phyloP scores from a whole-genome alignment of 495 filamentous ascomycete species.

The Penicillium flavigenum region DNA sequence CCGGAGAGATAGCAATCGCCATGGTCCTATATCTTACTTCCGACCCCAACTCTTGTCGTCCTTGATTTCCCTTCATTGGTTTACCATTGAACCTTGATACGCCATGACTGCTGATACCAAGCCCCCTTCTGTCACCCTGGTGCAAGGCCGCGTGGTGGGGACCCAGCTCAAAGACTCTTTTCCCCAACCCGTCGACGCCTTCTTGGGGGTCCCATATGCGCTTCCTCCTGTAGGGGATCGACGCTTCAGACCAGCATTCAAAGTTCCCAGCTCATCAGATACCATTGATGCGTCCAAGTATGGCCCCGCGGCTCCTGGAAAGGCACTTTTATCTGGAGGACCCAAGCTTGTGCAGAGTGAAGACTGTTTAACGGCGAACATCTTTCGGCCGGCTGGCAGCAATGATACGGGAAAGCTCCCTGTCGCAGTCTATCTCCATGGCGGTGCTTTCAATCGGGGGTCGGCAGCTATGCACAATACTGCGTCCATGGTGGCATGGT shows the following conservation, averaged over 20 bases:
- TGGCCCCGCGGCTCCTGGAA: slow-evolving; percentile 31
- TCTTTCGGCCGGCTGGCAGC: slow-evolving; percentile 46
- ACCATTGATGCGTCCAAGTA: slow-evolving; percentile 45
- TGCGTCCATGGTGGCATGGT: slow-evolving; percentile 56
- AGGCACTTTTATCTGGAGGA: slow-evolving; percentile 25
- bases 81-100: neutral
- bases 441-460: slow-evolving; percentile 41
- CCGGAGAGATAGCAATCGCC: slow-evolving; percentile 17
- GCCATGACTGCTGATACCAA: slow-evolving; percentile 9
- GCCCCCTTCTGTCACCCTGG: slow-evolving; percentile 40
- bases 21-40: slow-evolving; percentile 3
- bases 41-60: slow-evolving; percentile 1
- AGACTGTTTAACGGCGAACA: slow-evolving; percentile 55
- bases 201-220: slow-evolving; percentile 62
- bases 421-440: slow-evolving; percentile 55
- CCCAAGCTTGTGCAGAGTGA: slow-evolving; percentile 43
- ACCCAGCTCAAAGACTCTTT: slow-evolving; percentile 37
- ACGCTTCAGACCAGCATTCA: slow-evolving; percentile 53
- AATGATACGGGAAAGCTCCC: slow-evolving; percentile 44
- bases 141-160: slow-evolving; percentile 58
- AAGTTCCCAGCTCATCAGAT: slow-evolving; percentile 33
- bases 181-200: slow-evolving; percentile 54
- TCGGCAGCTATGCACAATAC: slow-evolving; percentile 39
- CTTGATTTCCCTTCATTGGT: slow-evolving; percentile 3
- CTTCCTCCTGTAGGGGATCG: slow-evolving; percentile 53